Evolutionary conservation across 768 basidiomycete genomes (phyloP), one percentile per base, ranked within the genome.

Genomic region (Boletus speciosus): DNA sequence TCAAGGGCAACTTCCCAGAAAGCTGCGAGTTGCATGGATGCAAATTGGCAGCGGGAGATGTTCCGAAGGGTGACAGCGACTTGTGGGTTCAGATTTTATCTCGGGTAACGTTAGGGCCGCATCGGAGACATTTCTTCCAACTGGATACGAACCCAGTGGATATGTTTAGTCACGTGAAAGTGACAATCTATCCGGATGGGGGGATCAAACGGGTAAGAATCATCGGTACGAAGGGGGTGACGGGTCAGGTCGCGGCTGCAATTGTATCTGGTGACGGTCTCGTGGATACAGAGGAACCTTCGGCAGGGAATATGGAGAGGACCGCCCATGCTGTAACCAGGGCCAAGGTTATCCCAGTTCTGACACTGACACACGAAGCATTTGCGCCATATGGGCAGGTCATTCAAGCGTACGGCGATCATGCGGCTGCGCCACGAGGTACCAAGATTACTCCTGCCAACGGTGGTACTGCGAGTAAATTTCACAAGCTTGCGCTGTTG

Each of bases 1-100:
- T 97, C 74, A 92, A 90, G 68, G 97, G 96, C 23, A 98, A 98
- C 69, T 98, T 90, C 66, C 96, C 96, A 10, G 86, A 92, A 63
- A 87, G 85, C 55, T 90, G 87, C 66, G 90, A 93, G 62, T 64
- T 95, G 19, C 85, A 88, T 66, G 93, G 83, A 14, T 71, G 74
- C 52, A 54, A 56, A 47, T 73, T 68, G 41, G 40, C 48, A 67
- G 51, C 51, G 11, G 54, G 45, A 10, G 67, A 74, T 49, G 59
- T 76, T 45, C 74, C 78, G 58, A 74, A 75, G 68, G 62, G 68
- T 52, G 66, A 66, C 40, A 66, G 66, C 50, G 57, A 70, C 0
- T 65, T 76, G 11, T 99, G 97, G 97, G 79, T 79, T 3, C 68
- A 77, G 4, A 79, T 98, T 63, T 76, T 98, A 45, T 78, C 85